Base-by-base conservation (phyloP, 352 stramenopile species). In the Pythium chondricola region DNA sequence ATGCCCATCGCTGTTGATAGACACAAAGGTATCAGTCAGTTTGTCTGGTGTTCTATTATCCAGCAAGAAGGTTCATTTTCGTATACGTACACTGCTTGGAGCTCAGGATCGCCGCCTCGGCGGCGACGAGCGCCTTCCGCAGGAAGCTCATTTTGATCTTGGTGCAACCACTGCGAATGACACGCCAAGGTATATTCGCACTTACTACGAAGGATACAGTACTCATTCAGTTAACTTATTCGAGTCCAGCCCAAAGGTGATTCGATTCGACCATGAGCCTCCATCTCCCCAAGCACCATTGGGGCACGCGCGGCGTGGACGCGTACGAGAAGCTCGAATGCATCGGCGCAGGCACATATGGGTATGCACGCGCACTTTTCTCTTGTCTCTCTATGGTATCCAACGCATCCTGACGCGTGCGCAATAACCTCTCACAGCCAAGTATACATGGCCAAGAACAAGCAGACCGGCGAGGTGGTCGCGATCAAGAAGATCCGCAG, bases 401-500 rank as follows among this genome's bases (percentile, higher is more conserved):
- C n/a, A n/a, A n/a, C n/a, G n/a, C n/a, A n/a, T n/a, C n/a, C n/a
- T n/a, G n/a, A n/a, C n/a, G n/a, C n/a, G n/a, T n/a, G n/a, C n/a
- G n/a, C n/a, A n/a, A n/a, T n/a, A n/a, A n/a, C n/a, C 13, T 33
- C 8, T 33, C 10, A 13, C 54, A 93, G 82, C 0, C 79, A 95
- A 61, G 83, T 95, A 52, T 95, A 92, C 50, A 88, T 92, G 80
- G 83, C 83, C 42, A 89, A 89, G 58, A 78, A 95, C 61, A 92
- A 89, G 53, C 56, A 65, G 22, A 92, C 79, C 29, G 71, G 74
- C 24, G 79, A 95, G 35, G 63, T 93, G n/a, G 83, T 95, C 9
- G 83, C 83, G n/a, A 88, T 95, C 50, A 95, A 95, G 69, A 95
- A 95, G 58, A 95, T 95, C 58, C 81, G 83, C 35, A 95, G 81